Conservation (phyloP, 345 rosid species). For the Toxicodendron radicans region DNA sequence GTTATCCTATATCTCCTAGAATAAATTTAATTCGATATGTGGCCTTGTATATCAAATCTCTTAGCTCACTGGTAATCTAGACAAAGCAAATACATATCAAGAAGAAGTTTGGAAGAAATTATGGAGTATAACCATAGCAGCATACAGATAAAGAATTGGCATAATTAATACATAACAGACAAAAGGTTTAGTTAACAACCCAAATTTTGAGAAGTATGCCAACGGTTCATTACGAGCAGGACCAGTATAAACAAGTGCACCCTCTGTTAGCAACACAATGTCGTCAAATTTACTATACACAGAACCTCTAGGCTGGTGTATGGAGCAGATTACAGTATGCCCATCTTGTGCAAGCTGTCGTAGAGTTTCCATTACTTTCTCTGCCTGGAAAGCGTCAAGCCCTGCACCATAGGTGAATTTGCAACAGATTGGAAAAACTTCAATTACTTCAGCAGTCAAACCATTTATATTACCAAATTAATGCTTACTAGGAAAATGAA, state of each 20-base stretch:
- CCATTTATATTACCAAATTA: neutral
- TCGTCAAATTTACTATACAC: conserved; percentile 87
- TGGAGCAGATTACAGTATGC: conserved; percentile 95
- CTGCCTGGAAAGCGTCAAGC: conserved; percentile 98
- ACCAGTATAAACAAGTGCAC: conserved; percentile 83
- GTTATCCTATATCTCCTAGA: neutral
- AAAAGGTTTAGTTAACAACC: conserved; percentile 51
- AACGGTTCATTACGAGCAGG: conserved; percentile 80
- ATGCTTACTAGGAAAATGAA: neutral
- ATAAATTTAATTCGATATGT: neutral
- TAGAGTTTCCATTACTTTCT: conserved; percentile 94
- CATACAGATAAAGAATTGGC: conserved; percentile 1
- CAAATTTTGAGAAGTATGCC: conserved; percentile 75
- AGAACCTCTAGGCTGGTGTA: conserved; percentile 97
- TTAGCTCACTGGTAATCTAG: conserved; percentile 4
- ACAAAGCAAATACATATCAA: conserved; percentile 6
- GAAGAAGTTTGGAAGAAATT: conserved; percentile 5
- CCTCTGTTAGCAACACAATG: conserved; percentile 81
- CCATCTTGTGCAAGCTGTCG: conserved; percentile 87
- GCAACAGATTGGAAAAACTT: conserved; percentile 4
- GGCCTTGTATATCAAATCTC: neutral
- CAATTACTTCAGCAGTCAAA: conserved; percentile 16
- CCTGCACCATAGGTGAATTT: conserved; percentile 41
- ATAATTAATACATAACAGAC: conserved; percentile 1
- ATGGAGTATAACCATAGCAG: neutral